Conservation (phyloP, 768 basidiomycete genomes). For the Tricholoma sp. region DNA sequence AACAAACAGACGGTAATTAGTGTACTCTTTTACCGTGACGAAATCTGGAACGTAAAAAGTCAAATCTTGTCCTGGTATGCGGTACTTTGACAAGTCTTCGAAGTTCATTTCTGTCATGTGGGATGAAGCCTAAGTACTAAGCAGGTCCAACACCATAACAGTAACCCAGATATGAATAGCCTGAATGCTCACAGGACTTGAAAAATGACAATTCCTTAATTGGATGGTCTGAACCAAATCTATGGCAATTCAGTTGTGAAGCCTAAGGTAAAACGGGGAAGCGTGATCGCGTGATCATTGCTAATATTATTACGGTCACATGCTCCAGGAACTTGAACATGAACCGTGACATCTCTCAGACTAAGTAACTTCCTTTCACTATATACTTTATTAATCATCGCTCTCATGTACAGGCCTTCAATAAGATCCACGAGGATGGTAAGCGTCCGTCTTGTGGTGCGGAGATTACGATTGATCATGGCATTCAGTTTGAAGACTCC, state of each 20-base stretch:
- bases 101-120: slow-evolving; percentile 1
- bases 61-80: slow-evolving; percentile 30
- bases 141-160: too few relatives aligned
- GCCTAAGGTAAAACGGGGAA: not conserved
- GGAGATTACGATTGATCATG: not conserved
- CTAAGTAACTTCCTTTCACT: too few relatives aligned
- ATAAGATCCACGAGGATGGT: not conserved
- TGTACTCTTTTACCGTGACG: slow-evolving; percentile 39
- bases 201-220: not conserved
- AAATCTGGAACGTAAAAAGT: slow-evolving; percentile 77
- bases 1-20: not conserved
- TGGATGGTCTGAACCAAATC: not conserved
- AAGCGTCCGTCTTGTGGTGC: too few relatives aligned
- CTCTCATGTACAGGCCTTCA: not conserved
- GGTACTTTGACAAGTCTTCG: slow-evolving; percentile 22
- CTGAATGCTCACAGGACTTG: not conserved
- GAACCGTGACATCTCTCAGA: too few relatives aligned
- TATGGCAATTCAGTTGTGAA: not conserved
- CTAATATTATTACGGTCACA: not conserved
- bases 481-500: not conserved
- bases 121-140: not conserved
- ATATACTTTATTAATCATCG: too few relatives aligned
- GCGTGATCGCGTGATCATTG: not conserved
- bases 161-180: not conserved
- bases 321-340: too few relatives aligned